A percentile compares a stretch with the other conserved stretches of the same genome.
These are phyloP conservation scores for Cryphonectria carpinicola DNA, from an alignment of 2,329 filamentous ascomycete species.

Conservation along the genomic window DNA sequence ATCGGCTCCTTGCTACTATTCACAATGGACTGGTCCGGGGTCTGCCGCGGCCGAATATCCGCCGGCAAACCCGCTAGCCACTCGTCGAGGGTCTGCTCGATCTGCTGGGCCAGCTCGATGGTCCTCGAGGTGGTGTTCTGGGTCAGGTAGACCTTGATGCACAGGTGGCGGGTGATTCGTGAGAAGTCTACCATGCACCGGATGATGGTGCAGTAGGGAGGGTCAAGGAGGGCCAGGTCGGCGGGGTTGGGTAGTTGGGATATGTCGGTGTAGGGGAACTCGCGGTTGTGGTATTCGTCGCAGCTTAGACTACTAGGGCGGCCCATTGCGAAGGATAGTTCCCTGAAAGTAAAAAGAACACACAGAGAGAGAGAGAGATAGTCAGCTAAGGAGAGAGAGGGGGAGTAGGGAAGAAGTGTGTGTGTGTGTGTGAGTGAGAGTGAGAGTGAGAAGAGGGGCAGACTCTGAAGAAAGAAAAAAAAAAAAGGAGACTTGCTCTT, in stretches of 20 bases:
- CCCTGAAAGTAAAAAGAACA: constrained; percentile 34
- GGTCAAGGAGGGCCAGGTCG: constrained; percentile 30
- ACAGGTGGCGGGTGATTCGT: constrained; percentile 34
- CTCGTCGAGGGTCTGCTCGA: constrained; percentile 33
- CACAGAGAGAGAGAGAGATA: constrained; percentile 12
- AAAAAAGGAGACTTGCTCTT: constrained; percentile 41
- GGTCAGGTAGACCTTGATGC: constrained; percentile 34
- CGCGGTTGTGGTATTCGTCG: constrained; percentile 52
- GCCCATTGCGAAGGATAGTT: constrained; percentile 53
- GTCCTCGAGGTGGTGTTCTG: constrained; percentile 31
- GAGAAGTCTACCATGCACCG: constrained; percentile 37
- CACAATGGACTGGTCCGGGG: constrained; percentile 29
- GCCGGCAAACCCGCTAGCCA: constrained; percentile 34
- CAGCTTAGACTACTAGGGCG: constrained; percentile 52
- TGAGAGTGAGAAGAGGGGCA: too few relatives aligned
- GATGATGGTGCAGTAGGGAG: constrained; percentile 36
- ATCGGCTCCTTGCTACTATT: constrained; percentile 32
- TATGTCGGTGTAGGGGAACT: constrained; percentile 34
- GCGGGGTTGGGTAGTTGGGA: constrained; percentile 12
- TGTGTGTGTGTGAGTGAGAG: neutral
- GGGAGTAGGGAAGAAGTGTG: neutral
- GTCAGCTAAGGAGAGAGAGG: neutral
- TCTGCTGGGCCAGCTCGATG: constrained; percentile 32
- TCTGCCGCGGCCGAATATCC: constrained; percentile 31
- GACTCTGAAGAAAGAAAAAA: too few relatives aligned